These are phyloP conservation scores for Borovskyia barvae DNA, from an alignment of 208 protist genomes.

Conservation along the genomic window DNA sequence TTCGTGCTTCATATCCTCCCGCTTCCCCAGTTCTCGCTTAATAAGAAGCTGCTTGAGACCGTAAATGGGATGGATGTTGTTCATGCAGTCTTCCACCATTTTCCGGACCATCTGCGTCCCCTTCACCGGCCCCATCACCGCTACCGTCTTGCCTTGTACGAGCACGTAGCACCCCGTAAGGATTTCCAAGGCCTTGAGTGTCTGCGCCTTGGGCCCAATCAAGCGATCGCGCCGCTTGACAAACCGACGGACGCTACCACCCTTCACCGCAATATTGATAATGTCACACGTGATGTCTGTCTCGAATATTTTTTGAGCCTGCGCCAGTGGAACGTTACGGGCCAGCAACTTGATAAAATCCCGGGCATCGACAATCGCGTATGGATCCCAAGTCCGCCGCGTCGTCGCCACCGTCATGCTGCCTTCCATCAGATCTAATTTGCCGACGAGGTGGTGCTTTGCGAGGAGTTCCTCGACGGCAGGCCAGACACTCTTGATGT, in stretches of 20 bases:
- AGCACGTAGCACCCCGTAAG: conserved; percentile 99
- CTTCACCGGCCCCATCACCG: conserved; percentile 95
- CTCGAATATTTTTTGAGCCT: conserved; percentile 97
- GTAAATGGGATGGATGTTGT: conserved; percentile 99
- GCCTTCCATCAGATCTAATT: conserved; percentile 95
- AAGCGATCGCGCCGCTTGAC: conserved; percentile 98
- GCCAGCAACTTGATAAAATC: conserved; percentile 98
- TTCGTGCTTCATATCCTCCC: conserved; percentile 95
- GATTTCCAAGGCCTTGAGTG: conserved; percentile 98
- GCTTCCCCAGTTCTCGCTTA: conserved; percentile 97
- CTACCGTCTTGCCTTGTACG: conserved; percentile 98
- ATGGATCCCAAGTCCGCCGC: conserved; percentile 98
- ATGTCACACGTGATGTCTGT: conserved; percentile 98
- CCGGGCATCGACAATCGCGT: conserved; percentile 97
- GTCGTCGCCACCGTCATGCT: conserved; percentile 99
- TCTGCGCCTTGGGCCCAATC: conserved; percentile 98
- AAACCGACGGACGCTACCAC: conserved; percentile 97
- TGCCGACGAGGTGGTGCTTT: conserved; percentile 93
- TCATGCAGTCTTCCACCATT: conserved; percentile 99
- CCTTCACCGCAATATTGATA: conserved; percentile 97
- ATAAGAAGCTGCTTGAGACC: conserved; percentile 99
- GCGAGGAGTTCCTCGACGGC: conserved; percentile 91
- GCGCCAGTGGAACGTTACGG: conserved; percentile 94
- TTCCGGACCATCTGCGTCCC: conserved; percentile 95
- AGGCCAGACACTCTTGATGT: conserved; percentile 95